Conservation (phyloP, 1,284 basidiomycete species). For the Phaffia rhodozyma region DNA sequence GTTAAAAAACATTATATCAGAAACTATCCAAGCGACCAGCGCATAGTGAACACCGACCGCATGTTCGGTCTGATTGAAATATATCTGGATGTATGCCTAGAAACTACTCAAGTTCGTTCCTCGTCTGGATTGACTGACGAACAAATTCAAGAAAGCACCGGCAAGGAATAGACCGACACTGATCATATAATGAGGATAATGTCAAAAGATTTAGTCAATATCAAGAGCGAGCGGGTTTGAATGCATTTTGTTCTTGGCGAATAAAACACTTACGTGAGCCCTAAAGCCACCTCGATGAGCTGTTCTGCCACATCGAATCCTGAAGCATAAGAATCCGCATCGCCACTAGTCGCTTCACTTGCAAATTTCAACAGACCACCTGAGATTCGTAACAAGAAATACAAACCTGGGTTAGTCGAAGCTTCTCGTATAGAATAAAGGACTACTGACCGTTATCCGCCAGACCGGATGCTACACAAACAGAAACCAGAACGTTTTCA, state of each 20-base stretch:
- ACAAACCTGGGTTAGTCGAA: too few species aligned
- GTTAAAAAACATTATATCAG: too few species aligned
- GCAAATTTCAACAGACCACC: conserved; percentile 69
- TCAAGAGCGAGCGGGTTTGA: conserved; percentile 40
- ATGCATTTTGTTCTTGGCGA: conserved; percentile 30
- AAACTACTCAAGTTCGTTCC: conserved; percentile 38
- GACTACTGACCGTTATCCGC: conserved; percentile 38
- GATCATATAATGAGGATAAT: conserved; percentile 21
- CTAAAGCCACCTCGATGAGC: conserved; percentile 34
- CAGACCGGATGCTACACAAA: conserved; percentile 50
- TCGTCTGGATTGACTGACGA: conserved; percentile 36
- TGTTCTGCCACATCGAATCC: conserved; percentile 44
- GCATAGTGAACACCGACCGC: too few species aligned
- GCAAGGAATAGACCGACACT: conserved; percentile 57
- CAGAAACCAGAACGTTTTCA: too few species aligned
- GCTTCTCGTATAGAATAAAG: too few species aligned
- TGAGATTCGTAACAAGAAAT: too few species aligned
- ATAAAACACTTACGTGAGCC: conserved; percentile 32
- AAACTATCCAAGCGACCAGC: too few species aligned
- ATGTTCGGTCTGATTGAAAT: too few species aligned
- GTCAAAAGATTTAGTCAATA: not conserved
- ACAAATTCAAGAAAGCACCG: conserved; percentile 40
- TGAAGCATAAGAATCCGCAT: conserved; percentile 43
- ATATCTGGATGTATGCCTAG: conserved; percentile 15
- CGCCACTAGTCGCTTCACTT: conserved; percentile 40